A percentile compares a stretch with the other conserved stretches of the same genome.
phyloP scores from a whole-genome alignment of 2,329 filamentous ascomycete species.

The Alternaria alternata region DNA sequence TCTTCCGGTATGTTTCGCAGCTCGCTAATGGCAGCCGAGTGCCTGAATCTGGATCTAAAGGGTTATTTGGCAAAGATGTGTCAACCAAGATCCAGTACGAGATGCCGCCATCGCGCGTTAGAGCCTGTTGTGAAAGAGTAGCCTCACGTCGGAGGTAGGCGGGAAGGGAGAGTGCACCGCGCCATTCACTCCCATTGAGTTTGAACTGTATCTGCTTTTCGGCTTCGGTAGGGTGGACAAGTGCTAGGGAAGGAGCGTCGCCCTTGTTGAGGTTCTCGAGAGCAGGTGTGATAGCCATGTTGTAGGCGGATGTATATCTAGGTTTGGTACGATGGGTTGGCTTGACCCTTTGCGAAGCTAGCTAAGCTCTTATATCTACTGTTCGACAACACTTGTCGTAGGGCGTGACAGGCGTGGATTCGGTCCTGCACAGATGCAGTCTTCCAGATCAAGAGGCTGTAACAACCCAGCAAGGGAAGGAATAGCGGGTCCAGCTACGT shows the following conservation, averaged over 20 bases:
- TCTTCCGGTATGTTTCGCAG: slow-evolving; percentile 65
- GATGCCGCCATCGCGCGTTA: slow-evolving; percentile 64
- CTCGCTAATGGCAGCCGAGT: slow-evolving; percentile 61
- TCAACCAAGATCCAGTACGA: slow-evolving; percentile 69
- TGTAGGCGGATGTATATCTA: not conserved
- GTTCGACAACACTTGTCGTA: slow-evolving; percentile 12
- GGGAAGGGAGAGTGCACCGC: slow-evolving; percentile 62
- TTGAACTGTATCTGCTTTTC: slow-evolving; percentile 63
- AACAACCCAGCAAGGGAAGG: slow-evolving; percentile 9
- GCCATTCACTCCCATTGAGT: slow-evolving; percentile 66
- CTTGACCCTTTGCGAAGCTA: slow-evolving; percentile 3
- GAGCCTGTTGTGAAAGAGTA: slow-evolving; percentile 58
- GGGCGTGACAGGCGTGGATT: slow-evolving; percentile 10
- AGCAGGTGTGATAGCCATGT: slow-evolving; percentile 32
- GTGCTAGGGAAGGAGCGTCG: slow-evolving; percentile 60
- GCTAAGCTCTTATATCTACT: slow-evolving; percentile 3
- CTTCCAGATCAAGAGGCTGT: slow-evolving; percentile 4
- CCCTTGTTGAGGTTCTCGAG: slow-evolving; percentile 54
- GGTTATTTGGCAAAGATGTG: slow-evolving; percentile 43
- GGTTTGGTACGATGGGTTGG: not conserved
- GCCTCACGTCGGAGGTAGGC: slow-evolving; percentile 67
- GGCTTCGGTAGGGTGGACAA: slow-evolving; percentile 63
- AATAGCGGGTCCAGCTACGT: slow-evolving; percentile 9
- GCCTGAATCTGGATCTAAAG: slow-evolving; percentile 47
- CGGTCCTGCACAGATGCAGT: slow-evolving; percentile 6